These are phyloP conservation scores for Xanthoconium purpureum DNA, from an alignment of 768 basidiomycete genomes.

Conservation along the genomic window DNA sequence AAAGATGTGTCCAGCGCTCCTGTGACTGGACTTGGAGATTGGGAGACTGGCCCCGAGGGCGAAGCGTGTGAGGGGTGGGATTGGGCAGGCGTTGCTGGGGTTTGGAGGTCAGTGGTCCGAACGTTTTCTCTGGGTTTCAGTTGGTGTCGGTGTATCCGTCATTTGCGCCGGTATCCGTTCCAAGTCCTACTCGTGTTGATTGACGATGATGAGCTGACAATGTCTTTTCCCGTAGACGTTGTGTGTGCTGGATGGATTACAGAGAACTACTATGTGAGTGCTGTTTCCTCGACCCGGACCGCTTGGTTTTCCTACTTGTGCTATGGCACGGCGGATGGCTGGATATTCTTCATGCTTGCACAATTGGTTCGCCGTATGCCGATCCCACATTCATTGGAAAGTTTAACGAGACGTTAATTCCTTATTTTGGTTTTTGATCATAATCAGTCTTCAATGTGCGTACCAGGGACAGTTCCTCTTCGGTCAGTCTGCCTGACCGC, in stretches of 20 bases:
- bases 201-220: slow-evolving; percentile 2
- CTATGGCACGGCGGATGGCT: neutral
- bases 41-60: slow-evolving; percentile 20
- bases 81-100: slow-evolving; percentile 55
- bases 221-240: slow-evolving; percentile 36
- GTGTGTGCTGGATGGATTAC: slow-evolving; percentile 60
- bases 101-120: slow-evolving; percentile 45
- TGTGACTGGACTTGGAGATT: slow-evolving; percentile 9
- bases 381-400: neutral
- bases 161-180: neutral
- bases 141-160: neutral
- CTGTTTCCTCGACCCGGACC: neutral
- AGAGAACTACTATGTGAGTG: slow-evolving; percentile 49
- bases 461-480: neutral
- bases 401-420: neutral
- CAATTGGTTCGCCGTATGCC: too few species aligned
- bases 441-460: slow-evolving; percentile 26
- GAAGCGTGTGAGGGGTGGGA: slow-evolving; percentile 47
- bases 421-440: neutral
- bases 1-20: neutral
- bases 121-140: neutral
- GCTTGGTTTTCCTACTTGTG: neutral
- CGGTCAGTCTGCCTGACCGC: neutral
- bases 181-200: neutral
- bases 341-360: neutral